These are phyloP conservation scores for Fusarium lateritium DNA, from an alignment of 2,329 filamentous ascomycete species.

Conservation along the genomic window DNA sequence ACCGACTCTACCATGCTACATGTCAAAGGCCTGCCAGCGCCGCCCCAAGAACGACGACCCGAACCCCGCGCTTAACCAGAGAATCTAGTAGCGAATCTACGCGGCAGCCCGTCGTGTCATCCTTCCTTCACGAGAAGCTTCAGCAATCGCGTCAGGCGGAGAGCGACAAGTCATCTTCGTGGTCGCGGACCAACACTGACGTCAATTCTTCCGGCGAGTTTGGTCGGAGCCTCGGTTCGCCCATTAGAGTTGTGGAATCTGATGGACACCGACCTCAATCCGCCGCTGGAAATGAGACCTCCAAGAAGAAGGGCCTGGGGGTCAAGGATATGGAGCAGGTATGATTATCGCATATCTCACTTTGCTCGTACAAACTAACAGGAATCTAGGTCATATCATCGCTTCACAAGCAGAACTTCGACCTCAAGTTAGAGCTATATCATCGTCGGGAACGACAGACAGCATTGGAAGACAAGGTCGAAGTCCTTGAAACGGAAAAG, in stretches of 20 bases:
- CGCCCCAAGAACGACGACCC: constrained; percentile 57
- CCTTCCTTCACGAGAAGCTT: constrained; percentile 69
- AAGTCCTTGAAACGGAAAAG: constrained; percentile 68
- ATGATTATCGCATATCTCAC: constrained; percentile 35
- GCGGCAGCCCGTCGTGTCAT: constrained; percentile 61
- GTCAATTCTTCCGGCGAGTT: constrained; percentile 59
- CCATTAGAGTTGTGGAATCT: constrained; percentile 53
- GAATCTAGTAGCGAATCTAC: constrained; percentile 59
- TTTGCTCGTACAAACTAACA: constrained; percentile 14
- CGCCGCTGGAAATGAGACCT: constrained; percentile 57
- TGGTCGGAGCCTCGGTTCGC: constrained; percentile 57
- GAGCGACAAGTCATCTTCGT: constrained; percentile 57
- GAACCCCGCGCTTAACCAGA: constrained; percentile 60
- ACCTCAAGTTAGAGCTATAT: constrained; percentile 80
- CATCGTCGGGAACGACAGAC: constrained; percentile 77
- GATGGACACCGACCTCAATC: constrained; percentile 61
- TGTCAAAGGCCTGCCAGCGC: constrained; percentile 52
- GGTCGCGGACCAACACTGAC: constrained; percentile 56
- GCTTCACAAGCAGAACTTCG: constrained; percentile 83
- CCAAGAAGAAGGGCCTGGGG: constrained; percentile 70
- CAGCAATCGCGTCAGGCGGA: constrained; percentile 66
- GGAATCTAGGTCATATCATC: constrained; percentile 72
- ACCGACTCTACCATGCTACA: constrained; percentile 59
- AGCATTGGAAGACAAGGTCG: constrained; percentile 70
- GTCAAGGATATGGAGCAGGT: constrained; percentile 79